These are phyloP conservation scores for Stagonosporopsis cucurbitacearum DNA, from an alignment of 2,329 filamentous ascomycete species.

Conservation along the genomic window DNA sequence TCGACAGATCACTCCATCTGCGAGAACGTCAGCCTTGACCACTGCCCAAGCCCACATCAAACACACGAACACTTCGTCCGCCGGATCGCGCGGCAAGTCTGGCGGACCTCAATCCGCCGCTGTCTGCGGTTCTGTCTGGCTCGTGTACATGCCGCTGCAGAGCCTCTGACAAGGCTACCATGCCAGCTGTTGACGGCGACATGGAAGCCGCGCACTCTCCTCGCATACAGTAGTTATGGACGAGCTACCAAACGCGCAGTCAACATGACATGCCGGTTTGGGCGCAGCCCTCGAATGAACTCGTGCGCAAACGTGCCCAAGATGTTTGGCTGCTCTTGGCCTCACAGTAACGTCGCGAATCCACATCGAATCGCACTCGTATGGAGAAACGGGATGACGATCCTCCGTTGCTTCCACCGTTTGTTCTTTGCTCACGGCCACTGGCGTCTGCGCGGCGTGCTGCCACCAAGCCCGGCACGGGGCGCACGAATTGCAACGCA, in stretches of 20 bases:
- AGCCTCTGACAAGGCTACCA: neutral
- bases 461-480: constrained; percentile 16
- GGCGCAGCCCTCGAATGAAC: neutral
- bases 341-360: neutral
- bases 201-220: neutral
- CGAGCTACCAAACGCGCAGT: neutral
- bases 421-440: neutral
- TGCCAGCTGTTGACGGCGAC: neutral
- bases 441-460: constrained; percentile 4
- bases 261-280: neutral
- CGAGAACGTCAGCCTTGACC: constrained; percentile 5
- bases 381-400: constrained; percentile 15
- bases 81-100: constrained; percentile 8
- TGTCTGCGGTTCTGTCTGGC: neutral
- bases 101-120: neutral
- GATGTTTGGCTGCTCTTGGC: constrained; percentile 8
- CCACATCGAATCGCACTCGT: constrained; percentile 5
- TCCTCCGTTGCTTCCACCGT: constrained; percentile 12
- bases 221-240: neutral
- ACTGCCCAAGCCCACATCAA: constrained; percentile 5
- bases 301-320: neutral
- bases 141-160: neutral
- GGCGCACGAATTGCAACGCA: constrained; percentile 20
- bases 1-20: constrained; percentile 7
- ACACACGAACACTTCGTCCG: neutral